phyloP scores from a whole-genome alignment of 2,329 filamentous ascomycete species.

The Ceratocystis destructans region DNA sequence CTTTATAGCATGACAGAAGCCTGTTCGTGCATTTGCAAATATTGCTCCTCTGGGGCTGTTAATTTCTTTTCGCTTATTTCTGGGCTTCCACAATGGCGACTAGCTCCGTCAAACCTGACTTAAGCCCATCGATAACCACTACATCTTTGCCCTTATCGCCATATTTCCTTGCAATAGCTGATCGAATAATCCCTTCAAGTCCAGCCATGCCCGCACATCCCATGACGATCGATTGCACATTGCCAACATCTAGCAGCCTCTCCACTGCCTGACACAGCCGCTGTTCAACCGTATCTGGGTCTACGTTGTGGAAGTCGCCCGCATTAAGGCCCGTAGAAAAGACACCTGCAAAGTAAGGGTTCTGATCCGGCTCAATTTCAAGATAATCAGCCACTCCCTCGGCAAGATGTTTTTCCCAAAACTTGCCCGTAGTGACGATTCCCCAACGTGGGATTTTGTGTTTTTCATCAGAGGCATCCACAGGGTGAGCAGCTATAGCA shows the following conservation, averaged over 20 bases:
- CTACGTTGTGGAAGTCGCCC: slow-evolving; percentile 60
- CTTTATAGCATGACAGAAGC: background rate
- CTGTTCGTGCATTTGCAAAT: background rate
- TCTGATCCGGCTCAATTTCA: slow-evolving; percentile 34
- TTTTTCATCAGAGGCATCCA: slow-evolving; percentile 8
- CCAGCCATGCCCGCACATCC: slow-evolving; percentile 89
- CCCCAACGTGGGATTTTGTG: slow-evolving; percentile 47
- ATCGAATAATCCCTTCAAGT: slow-evolving; percentile 60
- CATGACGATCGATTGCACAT: slow-evolving; percentile 57
- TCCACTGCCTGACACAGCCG: slow-evolving; percentile 59
- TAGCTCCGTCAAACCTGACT: slow-evolving; percentile 51
- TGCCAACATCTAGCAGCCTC: slow-evolving; percentile 43
- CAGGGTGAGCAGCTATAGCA: slow-evolving; percentile 22
- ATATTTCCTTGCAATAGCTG: slow-evolving; percentile 50
- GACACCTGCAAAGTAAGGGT: slow-evolving; percentile 54
- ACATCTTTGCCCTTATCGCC: slow-evolving; percentile 43
- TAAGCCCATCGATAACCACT: slow-evolving; percentile 67
- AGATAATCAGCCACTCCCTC: slow-evolving; percentile 52
- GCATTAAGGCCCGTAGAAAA: slow-evolving; percentile 71
- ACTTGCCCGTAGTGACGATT: slow-evolving; percentile 74
- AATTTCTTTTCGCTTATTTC: slow-evolving; percentile 25
- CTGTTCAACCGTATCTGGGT: slow-evolving; percentile 46
- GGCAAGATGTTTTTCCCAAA: slow-evolving; percentile 63
- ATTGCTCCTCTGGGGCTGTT: background rate
- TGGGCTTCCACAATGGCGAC: slow-evolving; percentile 35